A percentile compares a stretch with the other conserved stretches of the same genome.
These are phyloP conservation scores for Oryza longistaminata DNA, from an alignment of 176 grass and related monocot genomes.

Conservation along the genomic window DNA sequence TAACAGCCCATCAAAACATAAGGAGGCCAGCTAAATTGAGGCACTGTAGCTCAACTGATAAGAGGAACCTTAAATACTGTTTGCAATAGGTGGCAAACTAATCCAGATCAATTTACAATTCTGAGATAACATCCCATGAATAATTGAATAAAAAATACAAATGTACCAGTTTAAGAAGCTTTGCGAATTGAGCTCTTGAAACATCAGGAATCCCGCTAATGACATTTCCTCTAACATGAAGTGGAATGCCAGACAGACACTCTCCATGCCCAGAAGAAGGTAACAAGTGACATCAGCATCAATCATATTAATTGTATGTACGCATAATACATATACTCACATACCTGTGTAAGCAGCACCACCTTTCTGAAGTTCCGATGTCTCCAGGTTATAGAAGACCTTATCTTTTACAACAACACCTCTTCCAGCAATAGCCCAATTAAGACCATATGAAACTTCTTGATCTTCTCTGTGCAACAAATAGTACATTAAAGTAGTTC, in stretches of 20 bases:
- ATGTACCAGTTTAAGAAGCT: conserved; percentile 81
- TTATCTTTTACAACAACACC: conserved; percentile 77
- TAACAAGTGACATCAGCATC: not conserved
- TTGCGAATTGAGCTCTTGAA: conserved; percentile 78
- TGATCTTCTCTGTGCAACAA: conserved; percentile 61
- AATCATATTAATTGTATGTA: not conserved
- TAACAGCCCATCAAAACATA: conserved; percentile 1
- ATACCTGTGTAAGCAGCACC: conserved; percentile 54
- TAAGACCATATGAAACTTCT: conserved; percentile 65
- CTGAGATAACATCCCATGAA: not conserved
- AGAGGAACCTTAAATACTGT: not conserved
- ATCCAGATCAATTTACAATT: conserved; percentile 11
- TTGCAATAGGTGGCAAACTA: conserved; percentile 13
- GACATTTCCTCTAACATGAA: conserved; percentile 77
- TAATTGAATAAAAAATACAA: not conserved
- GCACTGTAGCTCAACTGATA: not conserved
- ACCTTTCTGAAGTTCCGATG: conserved; percentile 66
- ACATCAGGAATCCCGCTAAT: conserved; percentile 42
- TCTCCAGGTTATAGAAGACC: conserved; percentile 68
- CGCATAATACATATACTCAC: not conserved
- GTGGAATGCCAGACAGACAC: conserved; percentile 53
- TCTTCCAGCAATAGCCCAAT: conserved; percentile 68
- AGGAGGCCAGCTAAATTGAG: not conserved
- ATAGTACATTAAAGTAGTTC: not conserved
- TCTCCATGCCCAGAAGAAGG: conserved; percentile 46